Evolutionary conservation across 768 basidiomycete genomes (phyloP).

Genomic region (Calocybe indica): DNA sequence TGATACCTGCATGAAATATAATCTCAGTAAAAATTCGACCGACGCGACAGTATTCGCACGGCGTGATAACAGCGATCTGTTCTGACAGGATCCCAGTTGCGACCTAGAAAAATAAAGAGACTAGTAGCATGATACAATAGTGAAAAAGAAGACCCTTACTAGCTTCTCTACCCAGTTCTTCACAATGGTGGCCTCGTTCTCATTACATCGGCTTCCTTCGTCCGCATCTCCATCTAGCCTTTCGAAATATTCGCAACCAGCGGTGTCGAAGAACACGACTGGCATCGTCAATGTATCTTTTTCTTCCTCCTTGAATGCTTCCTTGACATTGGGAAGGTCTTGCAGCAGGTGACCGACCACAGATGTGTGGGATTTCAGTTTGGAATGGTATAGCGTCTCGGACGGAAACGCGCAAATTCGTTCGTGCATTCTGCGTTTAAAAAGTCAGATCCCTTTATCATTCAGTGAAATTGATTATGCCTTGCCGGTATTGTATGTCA

Average conservation of each 20-base stretch:
- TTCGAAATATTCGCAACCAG: conserved; percentile 92
- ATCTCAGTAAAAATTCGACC: neutral
- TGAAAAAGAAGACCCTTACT: conserved; percentile 29
- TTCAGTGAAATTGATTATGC: conserved; percentile 1
- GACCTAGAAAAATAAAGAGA: conserved; percentile 32
- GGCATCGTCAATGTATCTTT: conserved; percentile 72
- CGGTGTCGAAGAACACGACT: conserved; percentile 91
- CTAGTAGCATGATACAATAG: too few relatives aligned
- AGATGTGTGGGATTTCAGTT: conserved; percentile 62
- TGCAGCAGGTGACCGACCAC: conserved; percentile 69
- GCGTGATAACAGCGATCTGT: conserved; percentile 86
- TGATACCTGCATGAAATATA: conserved; percentile 57
- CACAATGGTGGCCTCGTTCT: conserved; percentile 89
- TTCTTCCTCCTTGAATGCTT: conserved; percentile 55
- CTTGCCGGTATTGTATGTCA: conserved; percentile 81
- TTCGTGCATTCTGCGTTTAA: conserved; percentile 67
- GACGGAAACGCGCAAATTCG: conserved; percentile 87
- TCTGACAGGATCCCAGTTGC: conserved; percentile 52
- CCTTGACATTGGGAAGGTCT: conserved; percentile 53
- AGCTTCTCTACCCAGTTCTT: conserved; percentile 77
- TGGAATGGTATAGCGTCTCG: conserved; percentile 67
- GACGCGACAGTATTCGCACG: conserved; percentile 35
- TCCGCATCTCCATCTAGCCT: conserved; percentile 71
- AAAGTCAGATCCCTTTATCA: neutral
- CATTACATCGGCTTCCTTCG: conserved; percentile 89